Evolutionary conservation across 1,284 basidiomycete genomes (phyloP).

Genomic region (Boletus mariae): DNA sequence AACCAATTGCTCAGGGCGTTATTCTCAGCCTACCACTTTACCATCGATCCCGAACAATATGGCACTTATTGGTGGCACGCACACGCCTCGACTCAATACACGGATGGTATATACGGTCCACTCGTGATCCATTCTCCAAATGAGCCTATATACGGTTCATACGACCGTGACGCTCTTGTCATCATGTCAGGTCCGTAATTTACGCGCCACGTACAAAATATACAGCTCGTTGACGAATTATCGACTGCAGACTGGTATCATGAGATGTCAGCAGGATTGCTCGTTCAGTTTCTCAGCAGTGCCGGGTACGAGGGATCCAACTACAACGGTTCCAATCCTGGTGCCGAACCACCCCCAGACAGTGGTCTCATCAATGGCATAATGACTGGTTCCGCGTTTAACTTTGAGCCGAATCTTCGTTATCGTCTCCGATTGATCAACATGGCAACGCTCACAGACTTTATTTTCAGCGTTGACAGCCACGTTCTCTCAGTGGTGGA

Average conservation of each 20-base stretch:
- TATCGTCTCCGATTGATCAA: constrained; percentile 33
- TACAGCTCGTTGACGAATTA: neutral
- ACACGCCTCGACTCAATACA: constrained; percentile 33
- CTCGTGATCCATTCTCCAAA: constrained; percentile 31
- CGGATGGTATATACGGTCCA: constrained; percentile 34
- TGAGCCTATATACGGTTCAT: constrained; percentile 29
- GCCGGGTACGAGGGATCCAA: constrained; percentile 29
- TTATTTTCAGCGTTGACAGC: constrained; percentile 30
- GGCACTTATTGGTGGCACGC: constrained; percentile 34
- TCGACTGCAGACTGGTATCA: constrained; percentile 30
- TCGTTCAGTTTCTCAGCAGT: constrained; percentile 28
- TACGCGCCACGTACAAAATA: neutral
- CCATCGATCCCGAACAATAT: constrained; percentile 31
- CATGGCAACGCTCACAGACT: constrained; percentile 32
- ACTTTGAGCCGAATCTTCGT: constrained; percentile 26
- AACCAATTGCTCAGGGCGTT: constrained; percentile 3
- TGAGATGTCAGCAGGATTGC: constrained; percentile 29
- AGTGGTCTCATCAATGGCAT: constrained; percentile 33
- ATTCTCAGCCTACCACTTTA: constrained; percentile 27
- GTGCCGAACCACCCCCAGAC: constrained; percentile 33
- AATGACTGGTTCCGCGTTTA: constrained; percentile 22
- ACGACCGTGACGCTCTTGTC: constrained; percentile 28
- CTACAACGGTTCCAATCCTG: constrained; percentile 28
- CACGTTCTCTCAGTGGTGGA: constrained; percentile 31
- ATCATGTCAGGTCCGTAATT: constrained; percentile 27